Conservation (phyloP, 2,329 filamentous ascomycete species). For the Orbilia ellipsospora region DNA sequence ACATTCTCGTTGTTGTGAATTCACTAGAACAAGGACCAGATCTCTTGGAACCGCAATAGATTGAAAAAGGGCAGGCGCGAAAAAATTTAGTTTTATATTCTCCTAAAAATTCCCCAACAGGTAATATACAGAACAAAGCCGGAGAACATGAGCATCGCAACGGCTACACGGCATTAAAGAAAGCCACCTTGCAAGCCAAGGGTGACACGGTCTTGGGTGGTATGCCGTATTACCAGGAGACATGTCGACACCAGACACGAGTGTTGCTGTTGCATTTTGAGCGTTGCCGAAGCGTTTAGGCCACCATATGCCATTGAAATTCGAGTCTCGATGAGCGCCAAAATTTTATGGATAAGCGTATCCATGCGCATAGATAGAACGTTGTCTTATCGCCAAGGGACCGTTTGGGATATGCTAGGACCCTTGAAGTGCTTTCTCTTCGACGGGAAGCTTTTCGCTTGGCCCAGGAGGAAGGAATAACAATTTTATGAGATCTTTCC, state of each 20-base stretch:
- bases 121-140: neutral
- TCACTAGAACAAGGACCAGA: slow-evolving; percentile 7
- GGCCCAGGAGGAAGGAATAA: slow-evolving; percentile 23
- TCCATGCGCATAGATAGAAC: too few species aligned
- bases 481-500: slow-evolving; percentile 27
- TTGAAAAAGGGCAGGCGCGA: neutral
- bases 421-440: neutral
- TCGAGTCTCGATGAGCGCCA: too few species aligned
- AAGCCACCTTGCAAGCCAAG: neutral
- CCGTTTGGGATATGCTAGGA: neutral
- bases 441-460: slow-evolving; percentile 2
- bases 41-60: slow-evolving; percentile 3
- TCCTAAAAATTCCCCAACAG: neutral
- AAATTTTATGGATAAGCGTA: too few species aligned
- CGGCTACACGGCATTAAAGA: neutral
- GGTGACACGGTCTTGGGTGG: neutral
- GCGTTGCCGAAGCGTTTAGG: neutral
- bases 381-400: neutral
- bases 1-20: neutral
- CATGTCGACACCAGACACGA: neutral
- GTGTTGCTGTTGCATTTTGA: neutral
- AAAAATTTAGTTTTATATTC: neutral
- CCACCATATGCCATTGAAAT: too few species aligned
- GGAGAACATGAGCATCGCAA: neutral
- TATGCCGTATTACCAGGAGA: neutral